phyloP scores from a whole-genome alignment of 1,139 yeast species.

The Hyphopichia buzzinii region DNA sequence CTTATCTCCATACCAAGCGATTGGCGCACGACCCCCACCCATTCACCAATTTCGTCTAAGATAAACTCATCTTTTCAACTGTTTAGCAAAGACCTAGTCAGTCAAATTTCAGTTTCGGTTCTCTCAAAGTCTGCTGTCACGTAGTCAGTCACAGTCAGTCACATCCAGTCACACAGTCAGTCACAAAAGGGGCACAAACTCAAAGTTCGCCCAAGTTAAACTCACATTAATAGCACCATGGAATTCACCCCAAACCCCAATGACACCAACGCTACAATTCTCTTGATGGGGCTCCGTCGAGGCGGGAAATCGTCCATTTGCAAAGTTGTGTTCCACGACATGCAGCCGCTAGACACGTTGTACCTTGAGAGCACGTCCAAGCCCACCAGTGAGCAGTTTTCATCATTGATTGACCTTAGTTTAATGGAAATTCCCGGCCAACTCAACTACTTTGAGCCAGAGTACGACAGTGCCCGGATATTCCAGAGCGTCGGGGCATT shows the following conservation, averaged over 20 bases:
- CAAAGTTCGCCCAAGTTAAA: no score
- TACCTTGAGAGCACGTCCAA: constrained; percentile 88
- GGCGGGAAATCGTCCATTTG: constrained; percentile 90
- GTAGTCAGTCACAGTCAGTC: not conserved
- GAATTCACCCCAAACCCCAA: constrained; percentile 22
- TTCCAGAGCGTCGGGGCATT: constrained; percentile 89
- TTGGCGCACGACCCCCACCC: no score
- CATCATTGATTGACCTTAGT: constrained; percentile 78
- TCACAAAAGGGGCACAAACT: no score
- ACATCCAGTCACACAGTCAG: not conserved
- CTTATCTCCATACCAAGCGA: no score
- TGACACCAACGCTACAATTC: constrained; percentile 66
- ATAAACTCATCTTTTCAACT: no score
- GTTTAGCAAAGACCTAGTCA: no score
- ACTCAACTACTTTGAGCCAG: constrained; percentile 82
- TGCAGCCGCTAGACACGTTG: constrained; percentile 93
- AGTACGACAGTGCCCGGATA: constrained; percentile 71
- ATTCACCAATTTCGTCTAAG: no score
- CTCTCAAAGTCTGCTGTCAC: no score
- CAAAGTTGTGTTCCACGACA: constrained; percentile 91
- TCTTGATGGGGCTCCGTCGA: constrained; percentile 81
- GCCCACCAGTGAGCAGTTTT: constrained; percentile 77
- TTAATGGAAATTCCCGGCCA: constrained; percentile 98
- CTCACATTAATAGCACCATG: not conserved
- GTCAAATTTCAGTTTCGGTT: no score